Evolutionary conservation across 1,284 basidiomycete genomes (phyloP), one percentile per base, ranked within the genome.

Genomic region (Boletus sp.): DNA sequence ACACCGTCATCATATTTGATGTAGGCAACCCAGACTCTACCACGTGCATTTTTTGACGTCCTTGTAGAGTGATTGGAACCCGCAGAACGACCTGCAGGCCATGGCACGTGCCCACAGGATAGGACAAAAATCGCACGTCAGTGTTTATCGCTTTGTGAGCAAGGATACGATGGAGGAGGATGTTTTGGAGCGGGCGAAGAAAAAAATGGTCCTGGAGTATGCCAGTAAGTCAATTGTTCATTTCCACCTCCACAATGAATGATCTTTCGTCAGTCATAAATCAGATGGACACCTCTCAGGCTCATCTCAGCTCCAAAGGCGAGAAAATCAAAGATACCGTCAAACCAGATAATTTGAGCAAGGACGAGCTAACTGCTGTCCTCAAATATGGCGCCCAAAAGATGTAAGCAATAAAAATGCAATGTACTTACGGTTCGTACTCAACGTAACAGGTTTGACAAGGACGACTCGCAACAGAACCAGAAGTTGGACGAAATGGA

Each of bases 81-180:
- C 95, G 17, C 95, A 98, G 69, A 98, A 98, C 69, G 95, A 99
- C 66, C 71, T 99, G 52, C 95, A 99, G 72, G 95, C 95, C 13
- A 99, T 99, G 96, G 96, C 95, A 47, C 87, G 94, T 52, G 94
- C 94, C 1, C 94, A 97, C 71, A 89, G 94, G 56, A 97, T 97
- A 62, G 91, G 95, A 16, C 90, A 99, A 71, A 98, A 98, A 71
- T 90, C 89, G 45, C 95, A 99, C 69, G 96, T 99, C 62, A 97
- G 87, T 66, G 96, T 99, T 42, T 99, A 97, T 71, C 88, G 95
- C 35, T 89, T 99, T 64, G 92, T 99, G 62, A 95, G 93, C 64
- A 98, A 99, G 72, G 95, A 97, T 65, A 99, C 95, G 13, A 94
- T 99, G 78, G 96, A 99, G 69, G 96, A 99, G 71, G 95, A 99